Evolutionary conservation across 1,284 basidiomycete genomes (phyloP).

Genomic region (Fomitopsis pinicola): DNA sequence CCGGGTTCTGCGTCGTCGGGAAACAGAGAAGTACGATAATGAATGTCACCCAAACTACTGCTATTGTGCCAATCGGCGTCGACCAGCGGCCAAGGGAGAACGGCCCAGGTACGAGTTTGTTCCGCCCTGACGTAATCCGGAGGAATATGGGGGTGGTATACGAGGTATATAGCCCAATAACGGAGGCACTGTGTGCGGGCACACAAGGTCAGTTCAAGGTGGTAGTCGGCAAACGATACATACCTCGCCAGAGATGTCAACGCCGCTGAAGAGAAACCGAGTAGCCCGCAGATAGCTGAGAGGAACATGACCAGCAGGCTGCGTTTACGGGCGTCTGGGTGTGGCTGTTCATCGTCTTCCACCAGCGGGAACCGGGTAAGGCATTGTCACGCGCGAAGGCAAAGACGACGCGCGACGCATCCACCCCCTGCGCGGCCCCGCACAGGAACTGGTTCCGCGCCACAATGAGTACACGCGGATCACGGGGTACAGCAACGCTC

Average conservation of each 20-base stretch:
- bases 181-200: slow-evolving; percentile 41
- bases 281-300: slow-evolving; percentile 53
- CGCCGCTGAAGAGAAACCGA: slow-evolving; percentile 62
- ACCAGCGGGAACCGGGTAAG: slow-evolving; percentile 62
- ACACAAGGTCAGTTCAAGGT: not conserved
- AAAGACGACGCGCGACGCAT: slow-evolving; percentile 70
- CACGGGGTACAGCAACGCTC: not conserved
- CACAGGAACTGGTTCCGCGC: slow-evolving; percentile 49
- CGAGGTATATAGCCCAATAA: slow-evolving; percentile 59
- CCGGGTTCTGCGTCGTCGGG: slow-evolving; percentile 37
- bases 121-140: slow-evolving; percentile 55
- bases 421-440: slow-evolving; percentile 67
- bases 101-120: slow-evolving; percentile 47
- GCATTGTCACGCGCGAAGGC: slow-evolving; percentile 72
- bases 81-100: slow-evolving; percentile 53
- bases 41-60: slow-evolving; percentile 59
- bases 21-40: slow-evolving; percentile 54
- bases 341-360: slow-evolving; percentile 51
- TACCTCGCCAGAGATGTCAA: slow-evolving; percentile 62
- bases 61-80: slow-evolving; percentile 46
- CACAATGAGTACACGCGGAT: not conserved
- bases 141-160: slow-evolving; percentile 60
- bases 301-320: slow-evolving; percentile 61
- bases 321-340: slow-evolving; percentile 70
- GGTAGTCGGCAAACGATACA: slow-evolving; percentile 7